Base-by-base conservation (phyloP, 345 rosid species). In the Clausena lansium region DNA sequence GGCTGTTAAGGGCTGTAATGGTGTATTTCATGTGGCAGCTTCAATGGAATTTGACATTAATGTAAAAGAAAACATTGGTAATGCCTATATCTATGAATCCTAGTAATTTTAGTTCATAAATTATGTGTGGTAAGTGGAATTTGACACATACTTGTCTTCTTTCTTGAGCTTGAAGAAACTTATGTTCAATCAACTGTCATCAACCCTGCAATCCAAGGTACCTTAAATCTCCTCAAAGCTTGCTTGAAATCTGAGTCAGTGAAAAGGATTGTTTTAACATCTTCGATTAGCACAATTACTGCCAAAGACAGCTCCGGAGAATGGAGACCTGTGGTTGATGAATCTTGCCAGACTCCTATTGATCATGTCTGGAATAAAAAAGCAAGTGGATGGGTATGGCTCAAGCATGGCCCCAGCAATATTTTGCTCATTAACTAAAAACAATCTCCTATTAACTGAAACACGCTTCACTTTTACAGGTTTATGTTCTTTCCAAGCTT, bases 1-100 rank as follows among this genome's bases (percentile, higher is more conserved):
- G 78, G 95, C 98, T 61, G 84, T 95, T 25, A 74, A 82, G 28
- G 92, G 89, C 79, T 95, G 98, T 52, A 77, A 85, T 50, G 98
- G 98, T 25, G 95, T 93, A 25, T 95, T 91, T 72, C 98, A 93
- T 70, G 93, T 95, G 17, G 98, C 98, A 25, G 92, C 95, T 81
- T 85, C 94, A 22, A 89, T 95, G 98, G 89, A 90, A 77, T 95
- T 95, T 61, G 77, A 38, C 64, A 71, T 77, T 78, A 27, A 73
- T 38, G 71, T 78, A 2, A 52, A 77, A 25, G 80, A 84, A 10
- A 76, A 88, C 70, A 74, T 74, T 71, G 92, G 94, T 91, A 87
- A 64, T 69, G 11, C 27, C 17, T 28, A 13, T 14, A 4, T 5
- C 39, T 35, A 15, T 33, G 47, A 13, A 9, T 66, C 32, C 60